Base-by-base conservation (phyloP, 495 filamentous ascomycete species). In the Xylaria curta region DNA sequence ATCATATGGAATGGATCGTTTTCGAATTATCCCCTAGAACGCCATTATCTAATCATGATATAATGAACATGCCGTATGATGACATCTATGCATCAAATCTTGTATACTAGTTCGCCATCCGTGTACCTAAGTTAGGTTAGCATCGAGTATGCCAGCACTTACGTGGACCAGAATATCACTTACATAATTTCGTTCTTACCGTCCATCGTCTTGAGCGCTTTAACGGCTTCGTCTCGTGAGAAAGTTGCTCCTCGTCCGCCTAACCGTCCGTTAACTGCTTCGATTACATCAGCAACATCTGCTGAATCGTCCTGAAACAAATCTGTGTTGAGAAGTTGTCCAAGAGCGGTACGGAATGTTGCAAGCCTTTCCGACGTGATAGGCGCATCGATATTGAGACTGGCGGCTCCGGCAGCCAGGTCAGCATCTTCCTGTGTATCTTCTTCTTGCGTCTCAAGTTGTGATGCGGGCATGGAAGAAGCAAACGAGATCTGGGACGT, bases 151-250 rank as follows among this genome's bases (percentile, higher is more conserved):
- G 15, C 40, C 5, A 62, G 12, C 17, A 15, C 31, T 15, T 51
- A 15, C 42, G 42, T 46, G 31, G 46, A 44, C 26, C 26, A n/a
- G 31, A 21, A 17, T 24, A 28, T 24, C 26, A 91, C 93, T 90
- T 82, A 97, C 97, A 98, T 98, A 81, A 99, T 90, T 83, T 93
- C 89, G 78, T 98, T 98, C 79, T 85, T 83, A 56, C 91, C 90
- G 70, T 92, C 91, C 93, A 99, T 91, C 76, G 83, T 88, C 79
- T 87, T 86, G 75, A 99, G 80, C 63, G 93, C 95, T 80, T 88
- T 84, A 65, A 92, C 81, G 3, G 93, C 94, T 83, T 99, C 97
- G 1, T 83, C 81, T 36, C 86, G 85, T 46, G 82, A 86, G 84
- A 97, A 98, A 49, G 82, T 78, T 19, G 82, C 82, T 44, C 75